phyloP scores from a whole-genome alignment of 1,139 yeast genomes.

The Tardiomyces digboiensis region DNA sequence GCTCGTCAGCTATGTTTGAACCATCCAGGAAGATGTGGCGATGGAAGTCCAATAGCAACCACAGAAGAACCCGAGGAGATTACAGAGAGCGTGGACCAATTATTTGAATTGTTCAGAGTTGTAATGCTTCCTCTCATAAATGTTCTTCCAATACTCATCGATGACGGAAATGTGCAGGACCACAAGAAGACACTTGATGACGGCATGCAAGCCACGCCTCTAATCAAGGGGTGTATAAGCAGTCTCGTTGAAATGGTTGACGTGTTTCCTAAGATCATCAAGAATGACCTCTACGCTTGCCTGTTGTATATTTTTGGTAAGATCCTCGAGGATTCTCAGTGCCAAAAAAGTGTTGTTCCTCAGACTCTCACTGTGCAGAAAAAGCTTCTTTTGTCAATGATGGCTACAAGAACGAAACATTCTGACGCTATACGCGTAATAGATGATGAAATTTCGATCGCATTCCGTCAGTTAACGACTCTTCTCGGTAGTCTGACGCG shows the following conservation, averaged over 20 bases:
- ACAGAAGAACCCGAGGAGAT: constrained; percentile 27
- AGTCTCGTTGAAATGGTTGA: constrained; percentile 52
- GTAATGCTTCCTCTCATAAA: constrained; percentile 54
- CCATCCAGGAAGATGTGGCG: constrained; percentile 22
- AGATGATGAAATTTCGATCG: constrained; percentile 29
- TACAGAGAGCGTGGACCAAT: constrained; percentile 58
- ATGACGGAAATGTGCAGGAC: constrained; percentile 25
- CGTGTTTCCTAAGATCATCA: constrained; percentile 56
- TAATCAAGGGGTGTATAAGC: constrained; percentile 40
- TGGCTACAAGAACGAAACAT: constrained; percentile 14
- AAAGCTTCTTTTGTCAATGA: constrained; percentile 22
- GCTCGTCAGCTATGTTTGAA: constrained; percentile 37
- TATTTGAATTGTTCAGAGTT: constrained; percentile 74
- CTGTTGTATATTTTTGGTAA: constrained; percentile 53
- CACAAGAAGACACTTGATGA: constrained; percentile 3
- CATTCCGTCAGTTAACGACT: constrained; percentile 17
- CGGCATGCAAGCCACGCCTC: constrained; percentile 2
- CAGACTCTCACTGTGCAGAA: constrained; percentile 23
- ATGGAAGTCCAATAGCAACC: constrained; percentile 8
- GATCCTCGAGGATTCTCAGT: constrained; percentile 38
- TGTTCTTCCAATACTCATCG: constrained; percentile 50
- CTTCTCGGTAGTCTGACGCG: constrained; percentile 2
- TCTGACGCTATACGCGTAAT: constrained; percentile 23
- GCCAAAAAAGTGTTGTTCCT: constrained; percentile 20
- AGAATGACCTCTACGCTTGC: constrained; percentile 62